Base-by-base conservation (phyloP, 768 basidiomycete species). In the Boletus eberwhitei region DNA sequence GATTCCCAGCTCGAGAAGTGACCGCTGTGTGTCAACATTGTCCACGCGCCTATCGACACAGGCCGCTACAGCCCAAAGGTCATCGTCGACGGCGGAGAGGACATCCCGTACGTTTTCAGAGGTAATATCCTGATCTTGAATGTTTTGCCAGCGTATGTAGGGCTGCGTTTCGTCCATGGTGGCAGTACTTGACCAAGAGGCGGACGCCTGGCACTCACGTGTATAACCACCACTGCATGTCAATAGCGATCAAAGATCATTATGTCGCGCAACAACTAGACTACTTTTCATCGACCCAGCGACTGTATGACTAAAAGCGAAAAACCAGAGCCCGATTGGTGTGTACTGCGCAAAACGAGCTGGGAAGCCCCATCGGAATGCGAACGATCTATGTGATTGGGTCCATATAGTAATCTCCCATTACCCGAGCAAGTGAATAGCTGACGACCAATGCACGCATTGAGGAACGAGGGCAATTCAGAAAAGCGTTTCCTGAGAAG, bases 41-140 rank as follows among this genome's bases (percentile, higher is more conserved):
- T 86, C 75, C n/a, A 87, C 72, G 24, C 87, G 69, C 53, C 86
- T 77, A 72, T 91, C 89, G 24, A 77, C 73, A 61, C 83, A 87
- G 3, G 90, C 88, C n/a, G 86, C 82, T 36, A 79, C 79, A 16
- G 85, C 86, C 90, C 90, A 93, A 9, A 85, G 71, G 68, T 93
- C 87, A 62, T 92, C 84, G 39, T 74, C 70, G 38, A 87, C 72
- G 22, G 73, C 61, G 9, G 68, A 72, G 19, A 94, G 77, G 19
- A 77, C 62, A 22, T 79, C 63, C 22, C 74, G 69, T 26, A 88
- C 72, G 39, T 65, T 63, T 45, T 82, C 77, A 0, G 72, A 62
- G 4, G 83, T 83, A 53, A 92, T 63, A n/a, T 86, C 77, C 36
- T 77, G 69, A 70, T 90, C 82, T 36, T 74, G 59, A 52, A 87